phyloP scores from a whole-genome alignment of 2,329 filamentous ascomycete species.

The Cordyceps cateniannulata region DNA sequence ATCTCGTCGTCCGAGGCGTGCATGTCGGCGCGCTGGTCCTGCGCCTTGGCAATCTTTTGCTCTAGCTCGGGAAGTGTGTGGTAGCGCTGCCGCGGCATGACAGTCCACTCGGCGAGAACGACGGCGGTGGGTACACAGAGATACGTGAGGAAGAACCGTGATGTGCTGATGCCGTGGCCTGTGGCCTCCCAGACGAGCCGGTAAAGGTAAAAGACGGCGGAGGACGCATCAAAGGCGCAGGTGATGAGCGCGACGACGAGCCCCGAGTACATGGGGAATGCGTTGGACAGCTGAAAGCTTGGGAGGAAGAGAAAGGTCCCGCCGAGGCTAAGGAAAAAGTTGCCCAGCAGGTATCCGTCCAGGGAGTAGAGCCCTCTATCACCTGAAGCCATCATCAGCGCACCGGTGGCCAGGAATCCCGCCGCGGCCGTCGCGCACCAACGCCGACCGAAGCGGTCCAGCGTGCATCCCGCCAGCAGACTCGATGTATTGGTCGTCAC shows the following conservation, averaged over 20 bases:
- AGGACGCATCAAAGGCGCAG: conserved; percentile 77
- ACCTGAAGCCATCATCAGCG: conserved; percentile 65
- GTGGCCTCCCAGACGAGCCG: conserved; percentile 61
- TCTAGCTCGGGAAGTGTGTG: conserved; percentile 33
- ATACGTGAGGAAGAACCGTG: conserved; percentile 36
- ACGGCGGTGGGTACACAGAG: conserved; percentile 30
- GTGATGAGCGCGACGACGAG: conserved; percentile 75
- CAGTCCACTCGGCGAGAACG: conserved; percentile 28
- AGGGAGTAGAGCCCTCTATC: conserved; percentile 53
- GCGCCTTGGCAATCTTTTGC: conserved; percentile 31
- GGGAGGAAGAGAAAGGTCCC: conserved; percentile 79
- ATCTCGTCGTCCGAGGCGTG: conserved; percentile 49
- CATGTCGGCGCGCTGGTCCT: conserved; percentile 34
- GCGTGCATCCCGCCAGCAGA: conserved; percentile 75
- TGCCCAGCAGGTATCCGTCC: conserved; percentile 69
- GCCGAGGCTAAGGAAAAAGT: conserved; percentile 69
- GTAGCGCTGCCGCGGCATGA: conserved; percentile 36
- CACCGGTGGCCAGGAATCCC: conserved; percentile 61
- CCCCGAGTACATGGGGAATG: conserved; percentile 70
- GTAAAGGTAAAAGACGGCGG: conserved; percentile 70
- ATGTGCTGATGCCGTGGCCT: conserved; percentile 26
- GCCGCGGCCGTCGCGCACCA: conserved; percentile 68
- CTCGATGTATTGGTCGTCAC: conserved; percentile 84
- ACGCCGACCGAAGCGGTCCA: conserved; percentile 76
- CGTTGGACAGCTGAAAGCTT: conserved; percentile 78